Evolutionary conservation across 495 filamentous ascomycete genomes (phyloP), one percentile per base, ranked within the genome.

Genomic region (Xylaria intraflava): DNA sequence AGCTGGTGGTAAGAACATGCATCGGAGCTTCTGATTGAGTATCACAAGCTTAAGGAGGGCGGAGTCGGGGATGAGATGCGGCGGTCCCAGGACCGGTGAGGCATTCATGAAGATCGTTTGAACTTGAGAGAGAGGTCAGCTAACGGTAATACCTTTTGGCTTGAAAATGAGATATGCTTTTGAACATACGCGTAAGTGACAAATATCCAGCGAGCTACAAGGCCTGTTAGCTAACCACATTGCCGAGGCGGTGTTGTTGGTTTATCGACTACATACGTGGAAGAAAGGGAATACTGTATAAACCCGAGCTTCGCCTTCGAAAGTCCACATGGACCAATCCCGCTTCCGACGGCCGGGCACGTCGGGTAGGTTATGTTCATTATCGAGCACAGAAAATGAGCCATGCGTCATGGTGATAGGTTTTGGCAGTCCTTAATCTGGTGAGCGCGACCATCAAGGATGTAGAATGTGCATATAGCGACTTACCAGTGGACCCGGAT

Each of bases 401-500:
- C 62, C 65, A 23, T 72, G 67, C 6, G 62, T 67, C 26, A 70
- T 62, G 7, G 62, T 61, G 0, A 75, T 66, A 0, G 71, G 71
- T 46, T 78, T 75, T 0, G 71, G 58, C 1, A 27, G 17, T 2
- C 33, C 45, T 51, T 0, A 19, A 29, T 9, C 4, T 4, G 4
- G 27, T 29, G 4, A 29, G 27, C 4, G n/a, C n/a, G n/a, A n/a
- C n/a, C n/a, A n/a, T n/a, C n/a, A n/a, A n/a, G n/a, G n/a, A n/a
- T n/a, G n/a, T n/a, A n/a, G n/a, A n/a, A n/a, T n/a, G n/a, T n/a
- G n/a, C n/a, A n/a, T 4, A 9, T 29, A 4, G 4, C 4, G 19
- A 12, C 19, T 42, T 47, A 54, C 53, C 53, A 7, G 78, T 79
- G 16, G 75, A 72, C 12, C 78, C 78, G 1, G 75, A 77, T 9